Evolutionary conservation across 164 flowering plant genomes (phyloP).

Genomic region (Magnolia sinica): DNA sequence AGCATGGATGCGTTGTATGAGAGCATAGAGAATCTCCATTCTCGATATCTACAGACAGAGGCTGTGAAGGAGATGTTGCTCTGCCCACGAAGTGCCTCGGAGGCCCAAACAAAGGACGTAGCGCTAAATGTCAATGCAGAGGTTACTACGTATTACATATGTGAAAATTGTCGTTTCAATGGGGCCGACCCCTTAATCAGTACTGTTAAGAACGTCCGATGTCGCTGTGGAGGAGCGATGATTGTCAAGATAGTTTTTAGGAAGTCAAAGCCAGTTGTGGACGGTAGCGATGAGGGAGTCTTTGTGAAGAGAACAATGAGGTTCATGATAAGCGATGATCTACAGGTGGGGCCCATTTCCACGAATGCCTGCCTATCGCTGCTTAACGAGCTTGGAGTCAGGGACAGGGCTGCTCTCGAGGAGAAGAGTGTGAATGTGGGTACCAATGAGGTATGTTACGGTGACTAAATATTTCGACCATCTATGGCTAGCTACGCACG

Average conservation of each 20-base stretch:
- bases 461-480: background rate
- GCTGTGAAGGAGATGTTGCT: conserved; percentile 21
- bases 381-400: background rate
- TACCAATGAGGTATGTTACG: background rate
- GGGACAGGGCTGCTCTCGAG: background rate
- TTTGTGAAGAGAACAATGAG: background rate
- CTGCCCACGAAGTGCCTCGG: conserved; percentile 3
- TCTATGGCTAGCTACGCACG: no score
- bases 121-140: background rate
- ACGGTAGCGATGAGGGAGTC: background rate
- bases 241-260: no score
- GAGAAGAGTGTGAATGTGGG: background rate
- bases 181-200: background rate
- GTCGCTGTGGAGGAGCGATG: conserved; percentile 10
- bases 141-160: background rate
- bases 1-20: conserved; percentile 17
- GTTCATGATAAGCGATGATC: background rate
- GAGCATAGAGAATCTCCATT: conserved; percentile 14
- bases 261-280: background rate
- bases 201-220: background rate
- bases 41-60: conserved; percentile 1
- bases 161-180: background rate
- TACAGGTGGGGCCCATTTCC: background rate
- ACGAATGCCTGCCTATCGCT: background rate
- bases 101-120: conserved; percentile 1